Conservation (phyloP, 305 asterid species). For the Fraxinus xanthoxyloides region DNA sequence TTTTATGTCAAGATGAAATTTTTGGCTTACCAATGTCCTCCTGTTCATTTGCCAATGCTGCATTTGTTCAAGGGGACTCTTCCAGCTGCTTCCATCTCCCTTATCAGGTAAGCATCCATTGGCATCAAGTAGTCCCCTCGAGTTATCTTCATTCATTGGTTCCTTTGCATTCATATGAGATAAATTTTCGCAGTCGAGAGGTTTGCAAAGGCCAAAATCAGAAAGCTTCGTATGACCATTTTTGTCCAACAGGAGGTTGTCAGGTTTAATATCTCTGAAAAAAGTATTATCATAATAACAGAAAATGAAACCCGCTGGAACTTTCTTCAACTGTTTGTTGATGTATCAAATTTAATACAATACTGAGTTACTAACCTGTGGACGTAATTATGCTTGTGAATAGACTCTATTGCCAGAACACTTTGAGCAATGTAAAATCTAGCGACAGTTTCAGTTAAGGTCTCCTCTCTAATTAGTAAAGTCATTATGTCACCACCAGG, state of each 20-base stretch:
- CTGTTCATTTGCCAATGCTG: constrained; percentile 80
- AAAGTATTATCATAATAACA: background rate
- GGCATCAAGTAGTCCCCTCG: constrained; percentile 28
- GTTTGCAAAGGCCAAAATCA: constrained; percentile 92
- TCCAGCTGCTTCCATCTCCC: constrained; percentile 57
- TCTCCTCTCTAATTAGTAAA: constrained; percentile 82
- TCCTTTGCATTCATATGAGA: constrained; percentile 50
- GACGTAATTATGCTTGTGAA: constrained; percentile 77
- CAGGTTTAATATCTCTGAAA: constrained; percentile 86
- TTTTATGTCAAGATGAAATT: background rate
- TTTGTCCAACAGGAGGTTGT: constrained; percentile 78
- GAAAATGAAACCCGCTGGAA: background rate
- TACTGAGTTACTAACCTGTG: constrained; percentile 51
- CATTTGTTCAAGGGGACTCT: constrained; percentile 65
- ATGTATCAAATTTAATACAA: background rate
- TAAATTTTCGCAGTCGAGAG: constrained; percentile 70
- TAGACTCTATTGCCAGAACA: constrained; percentile 79
- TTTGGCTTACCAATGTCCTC: constrained; percentile 57
- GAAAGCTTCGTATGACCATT: constrained; percentile 78
- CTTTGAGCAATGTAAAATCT: constrained; percentile 78
- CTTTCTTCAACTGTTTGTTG: background rate
- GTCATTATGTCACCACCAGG: constrained; percentile 96
- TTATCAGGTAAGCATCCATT: constrained; percentile 45
- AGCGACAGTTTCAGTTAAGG: constrained; percentile 76
- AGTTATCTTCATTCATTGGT: constrained; percentile 32